Base-by-base conservation (phyloP, 352 stramenopile species). In the Nothophytophthora sp. region DNA sequence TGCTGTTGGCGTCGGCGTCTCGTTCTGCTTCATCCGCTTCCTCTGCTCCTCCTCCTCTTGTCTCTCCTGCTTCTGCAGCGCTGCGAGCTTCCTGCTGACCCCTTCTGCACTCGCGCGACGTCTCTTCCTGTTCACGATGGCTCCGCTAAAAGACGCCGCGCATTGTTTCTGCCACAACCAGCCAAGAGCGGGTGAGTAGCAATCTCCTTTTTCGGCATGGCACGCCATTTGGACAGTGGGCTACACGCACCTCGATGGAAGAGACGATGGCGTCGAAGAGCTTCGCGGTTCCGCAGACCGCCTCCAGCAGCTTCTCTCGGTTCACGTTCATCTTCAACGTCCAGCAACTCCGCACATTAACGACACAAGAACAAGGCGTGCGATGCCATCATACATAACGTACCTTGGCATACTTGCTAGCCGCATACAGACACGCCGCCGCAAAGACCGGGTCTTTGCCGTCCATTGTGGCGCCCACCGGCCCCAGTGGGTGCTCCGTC, bases 241-340 rank as follows among this genome's bases (percentile, higher is more conserved):
- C 5, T 18, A 25, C n/a, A 44, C 51, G 16, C 10, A 81, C 70
- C 60, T 91, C 77, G 32, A 91, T 81, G 24, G 77, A 87, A 7
- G 71, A 77, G 16, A 91, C 74, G 39, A 91, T 83, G 0, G 76
- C 63, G 18, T 87, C 76, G 22, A 91, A 91, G 10, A 62, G 59
- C 29, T 72, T 81, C 18, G 69, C 60, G 49, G 82, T 86, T 8
- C 72, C 81, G 30, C 75, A 88, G 22, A 88, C 72, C 13, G 71
- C 68, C 20, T 77, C 67, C 8, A 89, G 34, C n/a, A 91, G 48
- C 42, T 70, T 84, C 12, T 50, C 55, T 34, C 76, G 76, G 37
- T 89, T 77, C 24, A 91, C 61, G 34, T 76, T 36, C 24, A 13
- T 42, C 12, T 32, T 37, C n/a, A 38, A 30, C n/a, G 33, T n/a